These are phyloP conservation scores for Babjeviella inositovora DNA, from an alignment of 805 yeast genomes.

Conservation along the genomic window DNA sequence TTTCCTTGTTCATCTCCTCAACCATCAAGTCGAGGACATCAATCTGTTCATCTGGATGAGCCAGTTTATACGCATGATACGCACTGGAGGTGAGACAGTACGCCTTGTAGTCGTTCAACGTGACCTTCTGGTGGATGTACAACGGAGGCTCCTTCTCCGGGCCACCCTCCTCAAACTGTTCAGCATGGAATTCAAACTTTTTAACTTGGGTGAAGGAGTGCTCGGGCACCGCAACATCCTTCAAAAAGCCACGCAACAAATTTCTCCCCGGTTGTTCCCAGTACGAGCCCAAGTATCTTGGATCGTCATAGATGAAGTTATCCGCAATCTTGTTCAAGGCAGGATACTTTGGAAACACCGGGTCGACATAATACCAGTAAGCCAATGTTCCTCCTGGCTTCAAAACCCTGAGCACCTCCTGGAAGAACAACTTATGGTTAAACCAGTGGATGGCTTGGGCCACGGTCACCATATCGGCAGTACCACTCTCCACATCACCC, in stretches of 20 bases:
- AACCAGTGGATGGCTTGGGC: slow-evolving; percentile 28
- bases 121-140: slow-evolving; percentile 15
- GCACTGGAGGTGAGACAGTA: slow-evolving; percentile 64
- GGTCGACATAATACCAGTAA: slow-evolving; percentile 24
- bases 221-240: slow-evolving; percentile 28
- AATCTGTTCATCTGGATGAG: too few relatives aligned
- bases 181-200: too few relatives aligned
- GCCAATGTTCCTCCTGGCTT: slow-evolving; percentile 23
- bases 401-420: slow-evolving; percentile 15
- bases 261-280: slow-evolving; percentile 83
- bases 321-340: slow-evolving; percentile 12
- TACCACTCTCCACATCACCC: slow-evolving; percentile 4
- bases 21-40: too few relatives aligned
- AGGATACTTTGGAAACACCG: slow-evolving; percentile 12
- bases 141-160: slow-evolving; percentile 12
- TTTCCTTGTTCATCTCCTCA: too few relatives aligned
- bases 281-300: slow-evolving; percentile 37
- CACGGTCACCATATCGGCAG: slow-evolving; percentile 8
- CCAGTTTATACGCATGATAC: slow-evolving; percentile 42
- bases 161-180: too few relatives aligned
- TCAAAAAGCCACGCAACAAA: slow-evolving; percentile 26
- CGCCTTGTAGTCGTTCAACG: slow-evolving; percentile 25
- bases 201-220: too few relatives aligned
- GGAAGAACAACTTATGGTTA: slow-evolving; percentile 13
- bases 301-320: slow-evolving; percentile 22